Conservation (phyloP, 768 basidiomycete species). For the Chlorophyllum brunneum region DNA sequence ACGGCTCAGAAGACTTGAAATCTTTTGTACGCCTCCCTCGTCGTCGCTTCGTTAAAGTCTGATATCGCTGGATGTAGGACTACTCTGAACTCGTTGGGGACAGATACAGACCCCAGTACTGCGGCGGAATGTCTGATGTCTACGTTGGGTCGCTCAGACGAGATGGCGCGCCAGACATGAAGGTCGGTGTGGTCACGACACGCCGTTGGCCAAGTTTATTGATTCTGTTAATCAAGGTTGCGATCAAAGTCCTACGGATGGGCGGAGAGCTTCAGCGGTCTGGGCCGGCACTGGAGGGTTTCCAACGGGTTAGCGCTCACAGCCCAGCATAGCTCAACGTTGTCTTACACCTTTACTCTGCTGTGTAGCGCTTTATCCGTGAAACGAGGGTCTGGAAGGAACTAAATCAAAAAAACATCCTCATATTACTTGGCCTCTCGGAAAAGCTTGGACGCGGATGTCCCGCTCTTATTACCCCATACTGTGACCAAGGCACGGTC, state of each 20-base stretch:
- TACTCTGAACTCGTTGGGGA: too few relatives aligned
- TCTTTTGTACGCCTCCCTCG: too few relatives aligned
- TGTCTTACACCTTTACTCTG: neutral
- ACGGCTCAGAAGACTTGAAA: too few relatives aligned
- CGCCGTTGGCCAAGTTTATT: neutral
- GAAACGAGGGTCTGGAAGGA: slow-evolving; percentile 18
- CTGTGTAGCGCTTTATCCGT: slow-evolving; percentile 12
- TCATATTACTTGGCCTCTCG: slow-evolving; percentile 18
- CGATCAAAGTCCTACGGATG: slow-evolving; percentile 1
- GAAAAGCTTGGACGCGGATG: neutral
- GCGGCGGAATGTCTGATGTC: too few relatives aligned
- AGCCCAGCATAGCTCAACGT: neutral
- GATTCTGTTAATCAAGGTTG: neutral
- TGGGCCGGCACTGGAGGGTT: too few relatives aligned
- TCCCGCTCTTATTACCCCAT: slow-evolving; percentile 5
- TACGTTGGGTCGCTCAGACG: neutral
- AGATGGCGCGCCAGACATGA: neutral
- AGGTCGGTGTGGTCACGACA: neutral
- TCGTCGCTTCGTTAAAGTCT: too few relatives aligned
- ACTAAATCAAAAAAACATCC: slow-evolving; percentile 17
- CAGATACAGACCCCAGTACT: too few relatives aligned
- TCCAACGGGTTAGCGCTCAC: too few relatives aligned
- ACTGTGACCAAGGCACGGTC: neutral
- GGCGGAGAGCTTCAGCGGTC: neutral
- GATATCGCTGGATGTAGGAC: too few relatives aligned